These are phyloP conservation scores for Platismatia glauca DNA, from an alignment of 495 filamentous ascomycete genomes.

Conservation along the genomic window DNA sequence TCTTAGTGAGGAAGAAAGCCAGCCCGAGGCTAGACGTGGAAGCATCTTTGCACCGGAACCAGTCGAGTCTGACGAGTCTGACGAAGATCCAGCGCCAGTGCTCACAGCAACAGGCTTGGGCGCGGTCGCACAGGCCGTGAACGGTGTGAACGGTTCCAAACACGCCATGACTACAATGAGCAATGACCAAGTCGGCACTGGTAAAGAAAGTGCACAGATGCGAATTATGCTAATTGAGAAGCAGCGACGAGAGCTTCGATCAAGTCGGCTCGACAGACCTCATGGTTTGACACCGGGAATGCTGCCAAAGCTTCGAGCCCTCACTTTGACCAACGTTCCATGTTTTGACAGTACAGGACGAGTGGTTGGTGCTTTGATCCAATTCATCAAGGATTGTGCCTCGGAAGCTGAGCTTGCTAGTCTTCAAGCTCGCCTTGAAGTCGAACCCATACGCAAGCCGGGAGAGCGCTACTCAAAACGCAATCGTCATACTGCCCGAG, in stretches of 20 bases:
- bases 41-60: constrained; percentile 42
- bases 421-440: constrained; percentile 42
- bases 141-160: constrained; percentile 24
- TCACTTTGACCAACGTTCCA: constrained; percentile 53
- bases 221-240: constrained; percentile 13
- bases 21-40: constrained; percentile 30
- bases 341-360: constrained; percentile 37
- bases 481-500: constrained; percentile 37
- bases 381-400: constrained; percentile 53
- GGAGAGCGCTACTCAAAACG: constrained; percentile 35
- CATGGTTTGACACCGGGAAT: constrained; percentile 24
- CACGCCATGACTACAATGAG: constrained; percentile 30
- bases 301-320: constrained; percentile 42
- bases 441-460: constrained; percentile 40
- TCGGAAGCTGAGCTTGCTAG: constrained; percentile 48
- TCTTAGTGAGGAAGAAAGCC: constrained; percentile 27
- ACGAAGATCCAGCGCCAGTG: constrained; percentile 5
- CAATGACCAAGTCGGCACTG: constrained; percentile 28
- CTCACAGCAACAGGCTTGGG: constrained; percentile 20
- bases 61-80: constrained; percentile 17
- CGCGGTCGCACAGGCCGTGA: constrained; percentile 25
- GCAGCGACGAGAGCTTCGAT: constrained; percentile 17
- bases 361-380: constrained; percentile 39
- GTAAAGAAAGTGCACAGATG: not conserved
- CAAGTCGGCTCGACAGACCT: constrained; percentile 11